Evolutionary conservation across 2,329 filamentous ascomycete genomes (phyloP).

Genomic region (Colletotrichum incanum): DNA sequence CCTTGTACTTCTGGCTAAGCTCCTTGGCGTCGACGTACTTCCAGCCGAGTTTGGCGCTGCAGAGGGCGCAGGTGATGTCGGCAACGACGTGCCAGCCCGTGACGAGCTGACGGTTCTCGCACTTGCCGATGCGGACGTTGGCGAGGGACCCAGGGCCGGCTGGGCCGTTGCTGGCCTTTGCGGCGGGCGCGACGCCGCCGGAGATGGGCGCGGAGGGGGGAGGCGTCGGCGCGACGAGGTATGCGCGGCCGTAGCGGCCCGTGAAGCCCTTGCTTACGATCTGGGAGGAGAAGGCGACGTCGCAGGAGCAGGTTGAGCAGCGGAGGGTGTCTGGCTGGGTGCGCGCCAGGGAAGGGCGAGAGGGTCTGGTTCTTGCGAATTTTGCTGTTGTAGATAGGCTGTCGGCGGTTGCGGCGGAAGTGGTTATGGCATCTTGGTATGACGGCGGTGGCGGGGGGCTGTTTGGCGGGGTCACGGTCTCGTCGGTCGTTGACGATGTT

Average conservation of each 20-base stretch:
- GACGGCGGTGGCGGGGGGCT: conserved; percentile 47
- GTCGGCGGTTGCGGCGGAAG: background rate
- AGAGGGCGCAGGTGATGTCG: conserved; percentile 73
- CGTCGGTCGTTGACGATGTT: conserved; percentile 53
- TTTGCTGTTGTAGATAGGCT: background rate
- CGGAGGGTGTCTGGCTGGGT: conserved; percentile 69
- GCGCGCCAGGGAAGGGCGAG: conserved; percentile 53
- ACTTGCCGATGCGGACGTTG: conserved; percentile 70
- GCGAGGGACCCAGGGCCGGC: conserved; percentile 55
- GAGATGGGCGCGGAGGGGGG: conserved; percentile 42
- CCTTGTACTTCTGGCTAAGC: conserved; percentile 74
- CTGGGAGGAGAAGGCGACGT: conserved; percentile 74
- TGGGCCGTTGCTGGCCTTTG: conserved; percentile 51
- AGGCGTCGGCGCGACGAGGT: conserved; percentile 66
- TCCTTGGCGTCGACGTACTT: conserved; percentile 78
- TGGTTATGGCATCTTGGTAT: conserved; percentile 41
- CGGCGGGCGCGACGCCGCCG: conserved; percentile 68
- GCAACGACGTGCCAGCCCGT: conserved; percentile 77
- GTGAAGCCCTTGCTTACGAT: conserved; percentile 78
- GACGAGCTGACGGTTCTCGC: conserved; percentile 71
- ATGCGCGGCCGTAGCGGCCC: conserved; percentile 76
- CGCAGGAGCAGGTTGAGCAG: conserved; percentile 71
- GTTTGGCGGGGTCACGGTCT: conserved; percentile 44
- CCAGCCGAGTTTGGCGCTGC: conserved; percentile 74
- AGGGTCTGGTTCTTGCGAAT: background rate